A percentile compares a stretch with the other conserved stretches of the same genome.
Evolutionary conservation across 139 green algal species (phyloP).

Genomic region (Closterium sp.): DNA sequence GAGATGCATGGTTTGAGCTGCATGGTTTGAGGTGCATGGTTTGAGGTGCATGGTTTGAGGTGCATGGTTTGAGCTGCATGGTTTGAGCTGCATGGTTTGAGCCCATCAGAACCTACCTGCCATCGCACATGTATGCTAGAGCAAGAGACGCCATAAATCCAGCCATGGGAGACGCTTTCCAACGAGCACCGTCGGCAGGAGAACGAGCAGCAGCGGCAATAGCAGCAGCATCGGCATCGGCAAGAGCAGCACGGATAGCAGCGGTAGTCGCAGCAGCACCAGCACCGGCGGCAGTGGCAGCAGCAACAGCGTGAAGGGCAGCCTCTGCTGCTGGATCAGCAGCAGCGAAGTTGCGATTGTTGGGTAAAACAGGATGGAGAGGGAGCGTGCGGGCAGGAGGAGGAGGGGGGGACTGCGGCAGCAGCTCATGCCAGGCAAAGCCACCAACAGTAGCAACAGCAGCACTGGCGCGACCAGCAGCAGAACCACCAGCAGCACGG

Average conservation of each 20-base stretch:
- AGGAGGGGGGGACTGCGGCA: no score
- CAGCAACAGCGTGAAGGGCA: background rate
- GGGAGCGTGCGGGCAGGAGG: no score
- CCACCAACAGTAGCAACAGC: no score
- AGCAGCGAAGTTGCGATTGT: background rate
- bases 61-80: no score
- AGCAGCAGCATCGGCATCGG: background rate
- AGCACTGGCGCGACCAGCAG: background rate
- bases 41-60: no score
- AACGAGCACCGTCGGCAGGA: no score
- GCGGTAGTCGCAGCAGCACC: background rate
- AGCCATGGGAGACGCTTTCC: conserved; percentile 2
- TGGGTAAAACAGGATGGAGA: background rate
- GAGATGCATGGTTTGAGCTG: no score
- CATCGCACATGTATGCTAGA: conserved; percentile 39
- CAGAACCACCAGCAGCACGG: background rate
- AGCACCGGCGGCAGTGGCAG: background rate
- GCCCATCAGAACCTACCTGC: background rate
- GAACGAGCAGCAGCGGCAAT: no score
- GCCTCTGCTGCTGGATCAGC: background rate
- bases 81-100: no score
- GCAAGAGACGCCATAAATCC: conserved; percentile 40
- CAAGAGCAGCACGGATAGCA: background rate
- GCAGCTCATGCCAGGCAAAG: no score
- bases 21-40: no score